Base-by-base conservation (phyloP, 2,329 filamentous ascomycete genomes). In the Cladophialophora bantiana region DNA sequence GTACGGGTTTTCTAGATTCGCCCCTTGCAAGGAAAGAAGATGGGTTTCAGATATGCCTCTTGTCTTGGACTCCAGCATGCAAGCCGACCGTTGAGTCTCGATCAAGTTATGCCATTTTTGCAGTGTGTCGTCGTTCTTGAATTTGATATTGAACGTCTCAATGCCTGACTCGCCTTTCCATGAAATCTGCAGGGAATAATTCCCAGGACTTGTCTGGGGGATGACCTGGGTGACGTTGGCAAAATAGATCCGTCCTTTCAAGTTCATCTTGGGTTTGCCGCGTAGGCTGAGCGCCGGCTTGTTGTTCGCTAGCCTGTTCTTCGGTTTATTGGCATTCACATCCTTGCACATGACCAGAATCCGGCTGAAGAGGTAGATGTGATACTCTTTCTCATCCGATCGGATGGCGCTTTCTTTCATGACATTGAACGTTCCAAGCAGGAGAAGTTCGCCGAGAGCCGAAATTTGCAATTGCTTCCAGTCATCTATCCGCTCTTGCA, bases 181-280 rank as follows among this genome's bases (percentile, higher is more conserved):
- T 85, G 94, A 97, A 64, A 99, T 98, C 76, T 98, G 94, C 68
- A 97, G 92, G 1, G 92, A 94, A 77, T 98, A 97, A 10, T 92
- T 94, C 56, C 94, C 93, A 79, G 93, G 92, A 78, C 94, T 97
- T 58, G 90, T 89, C 67, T 95, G 84, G 18, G 91, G 94, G 50
- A 97, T 84, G n/a, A 97, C 90, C 77, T 97, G 93, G 45, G 94
- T 98, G 62, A 99, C 94, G 75, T 99, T 99, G 73, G 94, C 93
- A 94, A 99, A 98, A 81, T 97, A 98, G 74, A 99, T 99, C 59
- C 95, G 89, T 45, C 95, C 95, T 80, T 99, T 99, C 35, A 99
- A 85, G 79, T 97, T 94, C 68, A 98, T 84, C 72, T 86, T 87
- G 34, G 84, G 81, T 79, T 94, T 97, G 50, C 90, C 90, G 74